Base-by-base conservation (phyloP, 768 basidiomycete species). In the Trametes elegans region DNA sequence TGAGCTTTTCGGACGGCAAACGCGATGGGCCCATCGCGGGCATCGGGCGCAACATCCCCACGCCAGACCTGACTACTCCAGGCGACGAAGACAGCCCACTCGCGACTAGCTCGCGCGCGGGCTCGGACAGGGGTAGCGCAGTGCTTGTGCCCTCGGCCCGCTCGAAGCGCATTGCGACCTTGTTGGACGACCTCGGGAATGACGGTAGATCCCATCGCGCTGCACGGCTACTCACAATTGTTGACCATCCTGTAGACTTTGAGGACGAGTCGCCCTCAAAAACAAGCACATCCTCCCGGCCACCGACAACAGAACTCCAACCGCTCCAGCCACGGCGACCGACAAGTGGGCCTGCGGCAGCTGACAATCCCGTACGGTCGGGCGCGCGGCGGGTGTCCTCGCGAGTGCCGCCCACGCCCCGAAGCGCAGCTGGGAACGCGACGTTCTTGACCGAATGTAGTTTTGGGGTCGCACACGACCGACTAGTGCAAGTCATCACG, bases 1-100 rank as follows among this genome's bases (percentile, higher is more conserved):
- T 99, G 53, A 96, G 93, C 69, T 99, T 99, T 73, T 97, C 94
- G 23, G 97, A 99, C 67, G 97, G 97, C 5, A 88, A 85, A 67
- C 81, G 80, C 57, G 86, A 88, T 28, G 95, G 96, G 2, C 93
- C 90, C n/a, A 97, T 97, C 41, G 75, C 76, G 49, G 91, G 87
- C 3, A 69, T 87, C 38, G 71, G 68, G 40, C 64, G 74, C 40
- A 74, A 74, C 44, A 70, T 69, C 32, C 70, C 71, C 14, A 74
- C 72, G 13, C 78, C 71, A 18, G 70, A 70, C 29, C 69, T 70
- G 40, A 62, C 60, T 26, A 43, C 28, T 16, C 46, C 28, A 40
- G 68, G 49, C 27, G 73, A 61, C 34, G 63, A 62, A 5, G 55
- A 66, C 3, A 58, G 56, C 23, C 49, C 49, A 59, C 58, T 48